Conservation (phyloP, 75 land plant species). For the Pseudotsuga menziesii region DNA sequence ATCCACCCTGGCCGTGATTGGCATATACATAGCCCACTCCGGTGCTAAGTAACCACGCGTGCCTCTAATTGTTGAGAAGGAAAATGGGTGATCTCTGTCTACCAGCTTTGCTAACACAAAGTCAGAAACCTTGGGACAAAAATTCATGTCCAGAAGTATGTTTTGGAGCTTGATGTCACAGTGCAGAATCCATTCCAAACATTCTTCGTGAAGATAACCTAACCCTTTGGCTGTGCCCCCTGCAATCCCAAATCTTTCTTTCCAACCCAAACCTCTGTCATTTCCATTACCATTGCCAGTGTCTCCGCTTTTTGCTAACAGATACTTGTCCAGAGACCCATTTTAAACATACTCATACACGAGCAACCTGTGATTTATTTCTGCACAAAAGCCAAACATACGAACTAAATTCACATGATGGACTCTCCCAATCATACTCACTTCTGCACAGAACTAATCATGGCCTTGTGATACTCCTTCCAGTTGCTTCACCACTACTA, state of each 20-base stretch:
- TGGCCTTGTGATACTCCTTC: constrained; percentile 6
- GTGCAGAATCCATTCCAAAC: constrained; percentile 25
- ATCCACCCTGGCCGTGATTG: constrained; percentile 19
- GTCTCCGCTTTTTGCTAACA: neutral
- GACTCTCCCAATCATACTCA: constrained; percentile 10
- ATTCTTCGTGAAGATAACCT: constrained; percentile 33
- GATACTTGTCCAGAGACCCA: constrained; percentile 9
- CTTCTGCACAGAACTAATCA: constrained; percentile 6
- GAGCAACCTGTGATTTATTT: neutral
- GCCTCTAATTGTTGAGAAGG: constrained; percentile 21
- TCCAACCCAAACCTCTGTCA: constrained; percentile 9
- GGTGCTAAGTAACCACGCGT: constrained; percentile 33
- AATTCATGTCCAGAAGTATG: constrained; percentile 29
- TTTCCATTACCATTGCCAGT: too few species aligned
- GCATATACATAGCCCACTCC: constrained; percentile 8
- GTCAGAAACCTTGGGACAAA: constrained; percentile 20
- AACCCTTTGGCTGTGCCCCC: constrained; percentile 15
- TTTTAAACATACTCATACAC: constrained; percentile 9
- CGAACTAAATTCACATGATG: constrained; percentile 11
- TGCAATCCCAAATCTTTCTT: constrained; percentile 14
- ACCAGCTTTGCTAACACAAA: constrained; percentile 34
- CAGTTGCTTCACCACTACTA: constrained; percentile 22
- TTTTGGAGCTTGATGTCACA: constrained; percentile 37
- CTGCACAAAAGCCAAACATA: constrained; percentile 13
- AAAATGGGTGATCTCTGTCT: constrained; percentile 7